A percentile compares a stretch with the other conserved stretches of the same genome.
Conservation (phyloP, 306 rosid genomes). For the Prunus fruticosa region DNA sequence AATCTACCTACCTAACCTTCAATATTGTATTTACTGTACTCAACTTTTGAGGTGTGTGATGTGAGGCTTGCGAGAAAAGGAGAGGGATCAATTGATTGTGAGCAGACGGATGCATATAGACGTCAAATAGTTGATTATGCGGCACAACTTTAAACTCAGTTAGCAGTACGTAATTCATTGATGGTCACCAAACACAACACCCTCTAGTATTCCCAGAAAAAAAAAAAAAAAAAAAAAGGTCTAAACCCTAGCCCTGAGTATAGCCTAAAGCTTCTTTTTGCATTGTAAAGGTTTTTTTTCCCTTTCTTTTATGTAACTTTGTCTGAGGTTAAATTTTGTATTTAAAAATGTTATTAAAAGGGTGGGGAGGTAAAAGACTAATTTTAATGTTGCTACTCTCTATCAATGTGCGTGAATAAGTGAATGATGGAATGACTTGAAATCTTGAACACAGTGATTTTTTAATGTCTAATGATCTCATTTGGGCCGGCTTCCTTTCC, state of each 20-base stretch:
- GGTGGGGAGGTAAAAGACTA: background rate
- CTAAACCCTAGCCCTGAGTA: background rate
- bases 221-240: background rate
- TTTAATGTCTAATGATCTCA: background rate
- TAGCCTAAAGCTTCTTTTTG: background rate
- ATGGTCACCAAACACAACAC: background rate
- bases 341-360: background rate
- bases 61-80: background rate
- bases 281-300: background rate
- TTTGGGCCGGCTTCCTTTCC: background rate
- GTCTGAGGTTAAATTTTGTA: no score
- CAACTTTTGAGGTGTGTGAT: background rate
- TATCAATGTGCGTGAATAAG: background rate
- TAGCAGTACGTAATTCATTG: background rate
- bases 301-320: background rate
- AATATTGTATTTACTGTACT: background rate
- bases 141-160: background rate
- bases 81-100: background rate
- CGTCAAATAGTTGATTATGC: background rate
- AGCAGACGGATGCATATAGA: background rate
- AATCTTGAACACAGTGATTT: background rate
- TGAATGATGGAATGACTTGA: background rate
- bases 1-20: background rate
- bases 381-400: background rate
- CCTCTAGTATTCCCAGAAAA: background rate